phyloP scores from a whole-genome alignment of 352 stramenopile genomes.

The Globisporangium mamillatum region DNA sequence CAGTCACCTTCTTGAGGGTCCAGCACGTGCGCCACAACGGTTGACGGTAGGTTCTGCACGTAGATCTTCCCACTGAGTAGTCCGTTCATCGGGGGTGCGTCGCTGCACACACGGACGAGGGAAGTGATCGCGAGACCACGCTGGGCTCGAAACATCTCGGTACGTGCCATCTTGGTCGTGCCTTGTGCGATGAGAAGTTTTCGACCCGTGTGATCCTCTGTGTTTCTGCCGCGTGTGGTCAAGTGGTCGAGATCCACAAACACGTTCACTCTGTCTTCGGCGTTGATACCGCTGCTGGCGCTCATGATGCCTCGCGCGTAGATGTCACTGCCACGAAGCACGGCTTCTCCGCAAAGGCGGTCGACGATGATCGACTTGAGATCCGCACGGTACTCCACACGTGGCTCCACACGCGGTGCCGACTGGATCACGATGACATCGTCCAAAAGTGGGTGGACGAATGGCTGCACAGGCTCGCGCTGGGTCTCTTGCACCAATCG shows the following conservation, averaged over 20 bases:
- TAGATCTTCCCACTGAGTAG: constrained; percentile 84
- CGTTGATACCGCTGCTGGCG: constrained; percentile 81
- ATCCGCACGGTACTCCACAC: constrained; percentile 22
- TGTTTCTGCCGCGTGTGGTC: constrained; percentile 69
- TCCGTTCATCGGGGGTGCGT: constrained; percentile 88
- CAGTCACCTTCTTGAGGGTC: constrained; percentile 78
- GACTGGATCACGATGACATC: constrained; percentile 78
- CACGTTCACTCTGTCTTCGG: constrained; percentile 76
- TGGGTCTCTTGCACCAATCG: constrained; percentile 36
- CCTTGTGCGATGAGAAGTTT: constrained; percentile 80
- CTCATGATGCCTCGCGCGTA: constrained; percentile 91
- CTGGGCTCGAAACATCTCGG: constrained; percentile 72
- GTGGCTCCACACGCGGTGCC: constrained; percentile 30
- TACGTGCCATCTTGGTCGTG: constrained; percentile 67
- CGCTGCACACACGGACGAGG: constrained; percentile 66
- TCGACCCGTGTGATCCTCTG: constrained; percentile 66
- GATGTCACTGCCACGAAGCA: constrained; percentile 92
- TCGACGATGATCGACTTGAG: constrained; percentile 85
- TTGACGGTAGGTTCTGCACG: constrained; percentile 92
- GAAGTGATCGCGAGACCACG: constrained; percentile 63
- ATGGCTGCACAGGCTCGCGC: constrained; percentile 35
- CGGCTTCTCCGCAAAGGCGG: constrained; percentile 90
- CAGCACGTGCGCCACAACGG: constrained; percentile 89
- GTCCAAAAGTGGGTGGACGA: constrained; percentile 35
- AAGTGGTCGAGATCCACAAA: constrained; percentile 84